These are phyloP conservation scores for Astrothelium macrocarpum DNA, from an alignment of 495 filamentous ascomycete genomes.

Conservation along the genomic window DNA sequence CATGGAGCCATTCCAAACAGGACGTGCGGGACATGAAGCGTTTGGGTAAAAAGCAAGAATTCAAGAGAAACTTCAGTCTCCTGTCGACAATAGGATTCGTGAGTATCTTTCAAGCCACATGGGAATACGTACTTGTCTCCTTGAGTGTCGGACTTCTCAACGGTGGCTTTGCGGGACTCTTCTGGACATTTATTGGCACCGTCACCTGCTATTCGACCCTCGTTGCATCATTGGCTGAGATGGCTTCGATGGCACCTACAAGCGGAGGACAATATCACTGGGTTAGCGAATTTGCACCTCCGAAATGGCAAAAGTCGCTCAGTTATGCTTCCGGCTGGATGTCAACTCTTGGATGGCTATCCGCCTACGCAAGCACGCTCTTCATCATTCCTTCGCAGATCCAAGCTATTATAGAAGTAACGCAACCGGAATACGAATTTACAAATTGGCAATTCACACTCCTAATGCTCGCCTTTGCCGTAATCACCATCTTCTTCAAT, in stretches of 20 bases:
- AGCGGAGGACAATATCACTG: constrained; percentile 43
- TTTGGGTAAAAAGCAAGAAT: constrained; percentile 31
- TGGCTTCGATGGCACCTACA: constrained; percentile 48
- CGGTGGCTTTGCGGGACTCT: constrained; percentile 47
- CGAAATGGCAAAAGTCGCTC: constrained; percentile 35
- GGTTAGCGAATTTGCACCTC: constrained; percentile 39
- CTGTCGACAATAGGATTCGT: constrained; percentile 28
- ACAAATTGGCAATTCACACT: constrained; percentile 33
- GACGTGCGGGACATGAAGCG: constrained; percentile 28
- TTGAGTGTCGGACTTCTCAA: constrained; percentile 41
- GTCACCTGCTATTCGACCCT: constrained; percentile 40
- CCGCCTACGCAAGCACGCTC: constrained; percentile 24
- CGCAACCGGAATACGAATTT: constrained; percentile 23
- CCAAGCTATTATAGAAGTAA: constrained; percentile 27
- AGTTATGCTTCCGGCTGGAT: constrained; percentile 45
- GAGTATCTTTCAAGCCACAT: constrained; percentile 26
- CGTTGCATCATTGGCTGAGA: constrained; percentile 44
- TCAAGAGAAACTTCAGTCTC: constrained; percentile 26
- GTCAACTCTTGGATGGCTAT: constrained; percentile 37
- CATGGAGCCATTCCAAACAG: constrained; percentile 15
- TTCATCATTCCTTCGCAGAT: constrained; percentile 36
- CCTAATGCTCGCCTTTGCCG: constrained; percentile 31
- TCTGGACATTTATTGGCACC: constrained; percentile 47
- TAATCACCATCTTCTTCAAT: constrained; percentile 35
- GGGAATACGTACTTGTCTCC: constrained; percentile 30